Base-by-base conservation (phyloP, 164 flowering plant genomes). In the Stephania cephalantha region DNA sequence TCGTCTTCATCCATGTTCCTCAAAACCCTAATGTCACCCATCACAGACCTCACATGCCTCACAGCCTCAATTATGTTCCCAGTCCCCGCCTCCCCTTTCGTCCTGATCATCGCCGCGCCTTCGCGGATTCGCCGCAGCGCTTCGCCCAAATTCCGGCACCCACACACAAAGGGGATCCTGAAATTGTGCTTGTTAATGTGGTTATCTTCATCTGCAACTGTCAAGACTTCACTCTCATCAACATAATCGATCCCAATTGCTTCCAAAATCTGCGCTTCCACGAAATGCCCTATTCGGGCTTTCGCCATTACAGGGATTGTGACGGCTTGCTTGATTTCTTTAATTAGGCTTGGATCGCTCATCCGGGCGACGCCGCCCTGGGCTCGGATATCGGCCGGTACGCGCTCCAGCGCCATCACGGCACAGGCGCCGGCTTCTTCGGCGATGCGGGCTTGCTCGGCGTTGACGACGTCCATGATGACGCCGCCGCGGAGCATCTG, bases 1-100 rank as follows among this genome's bases (percentile, higher is more conserved):
- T 85, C 88, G 69, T 85, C 88, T 35, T 84, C 88, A 73, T 84
- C 88, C 86, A 85, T 85, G 71, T 79, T 84, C 1, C 79, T 71
- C 66, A 85, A 73, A 35, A 82, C 69, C 77, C 88, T 73, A 45
- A 84, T 82, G 35, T 81, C 82, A 4, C 85, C 86, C 88, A 85
- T 85, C 35, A 84, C 83, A 18, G 80, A 78, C 48, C 88, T 68
- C 48, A 85, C 86, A 71, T 85, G 84, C 22, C 86, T 74, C 2
- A 85, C 88, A 18, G 86, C 84, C 77, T 83, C 84, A 3, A 84
- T 46, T 22, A 85, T 65, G 46, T 85, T 79, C 0, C 88, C 88
- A 20, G 85, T 80, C 35, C 85, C 85, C 35, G 84, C 84, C 71
- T 82, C 84, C 3, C 84, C 84, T 50, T 82, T 79, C 17, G 82